Conservation (phyloP, 176 grass and related monocot genomes). For the Oryza australiensis region DNA sequence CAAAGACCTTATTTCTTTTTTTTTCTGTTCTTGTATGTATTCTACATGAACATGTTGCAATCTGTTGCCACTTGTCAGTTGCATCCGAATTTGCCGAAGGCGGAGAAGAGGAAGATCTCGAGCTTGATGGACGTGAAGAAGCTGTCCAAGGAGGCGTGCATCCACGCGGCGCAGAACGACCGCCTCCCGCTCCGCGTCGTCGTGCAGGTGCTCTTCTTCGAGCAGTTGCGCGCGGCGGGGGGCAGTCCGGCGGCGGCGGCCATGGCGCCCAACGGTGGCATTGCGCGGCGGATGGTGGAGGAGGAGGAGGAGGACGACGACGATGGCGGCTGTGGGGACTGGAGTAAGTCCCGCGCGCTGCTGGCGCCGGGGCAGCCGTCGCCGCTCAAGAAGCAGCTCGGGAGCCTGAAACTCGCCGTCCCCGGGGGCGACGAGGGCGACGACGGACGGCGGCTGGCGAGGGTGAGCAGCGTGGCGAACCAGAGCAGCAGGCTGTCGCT, state of each 20-base stretch:
- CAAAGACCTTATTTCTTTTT: not conserved
- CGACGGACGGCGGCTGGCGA: slow-evolving; percentile 40
- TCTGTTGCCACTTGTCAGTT: slow-evolving; percentile 33
- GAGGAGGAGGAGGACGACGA: slow-evolving; percentile 10
- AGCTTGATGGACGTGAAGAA: slow-evolving; percentile 76
- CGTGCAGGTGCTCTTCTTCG: slow-evolving; percentile 80
- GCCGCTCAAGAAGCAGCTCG: slow-evolving; percentile 48
- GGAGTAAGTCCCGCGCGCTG: slow-evolving; percentile 32
- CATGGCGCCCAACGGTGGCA: not conserved
- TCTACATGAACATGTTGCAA: not conserved
- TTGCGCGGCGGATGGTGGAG: slow-evolving; percentile 25
- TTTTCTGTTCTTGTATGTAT: not conserved
- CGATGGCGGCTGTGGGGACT: not conserved
- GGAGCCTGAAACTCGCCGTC: slow-evolving; percentile 45
- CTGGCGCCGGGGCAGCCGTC: slow-evolving; percentile 1
- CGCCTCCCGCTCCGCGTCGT: slow-evolving; percentile 64
- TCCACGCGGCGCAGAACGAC: slow-evolving; percentile 82
- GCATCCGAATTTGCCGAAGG: slow-evolving; percentile 55
- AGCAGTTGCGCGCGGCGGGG: slow-evolving; percentile 54
- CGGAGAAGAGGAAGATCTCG: slow-evolving; percentile 60
- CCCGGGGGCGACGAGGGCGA: not conserved
- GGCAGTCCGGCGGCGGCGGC: not conserved
- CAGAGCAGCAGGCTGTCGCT: slow-evolving; percentile 53
- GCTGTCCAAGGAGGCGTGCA: slow-evolving; percentile 64
- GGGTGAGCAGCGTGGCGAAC: slow-evolving; percentile 39